Evolutionary conservation across 2,329 filamentous ascomycete species (phyloP).

Genomic region (Ophiostoma himal-ulmi): DNA sequence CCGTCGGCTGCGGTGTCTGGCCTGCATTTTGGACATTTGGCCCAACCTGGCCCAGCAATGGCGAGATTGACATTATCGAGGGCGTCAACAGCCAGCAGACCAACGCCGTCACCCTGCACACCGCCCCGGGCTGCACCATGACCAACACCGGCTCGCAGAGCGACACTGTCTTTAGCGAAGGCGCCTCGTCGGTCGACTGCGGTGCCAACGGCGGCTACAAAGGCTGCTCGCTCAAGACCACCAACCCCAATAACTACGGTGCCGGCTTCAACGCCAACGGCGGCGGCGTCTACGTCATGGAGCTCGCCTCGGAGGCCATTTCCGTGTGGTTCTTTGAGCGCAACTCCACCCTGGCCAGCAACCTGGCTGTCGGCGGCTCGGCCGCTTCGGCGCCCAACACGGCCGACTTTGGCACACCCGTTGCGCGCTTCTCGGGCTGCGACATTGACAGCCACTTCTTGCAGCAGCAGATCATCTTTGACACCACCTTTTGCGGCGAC

Average conservation of each 20-base stretch:
- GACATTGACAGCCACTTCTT: constrained; percentile 65
- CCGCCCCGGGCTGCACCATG: constrained; percentile 54
- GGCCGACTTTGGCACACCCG: constrained; percentile 60
- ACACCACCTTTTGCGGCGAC: constrained; percentile 80
- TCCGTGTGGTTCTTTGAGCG: constrained; percentile 78
- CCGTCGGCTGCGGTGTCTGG: constrained; percentile 69
- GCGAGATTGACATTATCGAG: constrained; percentile 78
- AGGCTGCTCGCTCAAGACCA: constrained; percentile 55
- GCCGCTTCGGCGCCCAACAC: constrained; percentile 60
- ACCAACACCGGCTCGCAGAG: constrained; percentile 42
- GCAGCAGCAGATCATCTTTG: constrained; percentile 69
- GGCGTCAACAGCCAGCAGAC: constrained; percentile 59
- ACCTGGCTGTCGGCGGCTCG: constrained; percentile 39
- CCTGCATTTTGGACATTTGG: constrained; percentile 68
- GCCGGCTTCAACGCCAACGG: constrained; percentile 62
- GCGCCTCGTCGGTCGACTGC: constrained; percentile 33
- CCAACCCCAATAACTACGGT: constrained; percentile 54
- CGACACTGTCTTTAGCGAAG: constrained; percentile 40
- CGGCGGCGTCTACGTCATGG: constrained; percentile 67
- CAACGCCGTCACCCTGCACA: constrained; percentile 64
- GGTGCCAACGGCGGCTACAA: constrained; percentile 36
- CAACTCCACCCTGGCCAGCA: constrained; percentile 29
- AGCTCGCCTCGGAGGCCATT: constrained; percentile 70
- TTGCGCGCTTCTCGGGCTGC: constrained; percentile 65
- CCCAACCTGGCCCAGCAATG: constrained; percentile 60